Percentiles rank a stretch among this genome's conserved stretches.
Evolutionary conservation across 2,329 filamentous ascomycete species (phyloP).

Genomic region (Xylaria sp.): DNA sequence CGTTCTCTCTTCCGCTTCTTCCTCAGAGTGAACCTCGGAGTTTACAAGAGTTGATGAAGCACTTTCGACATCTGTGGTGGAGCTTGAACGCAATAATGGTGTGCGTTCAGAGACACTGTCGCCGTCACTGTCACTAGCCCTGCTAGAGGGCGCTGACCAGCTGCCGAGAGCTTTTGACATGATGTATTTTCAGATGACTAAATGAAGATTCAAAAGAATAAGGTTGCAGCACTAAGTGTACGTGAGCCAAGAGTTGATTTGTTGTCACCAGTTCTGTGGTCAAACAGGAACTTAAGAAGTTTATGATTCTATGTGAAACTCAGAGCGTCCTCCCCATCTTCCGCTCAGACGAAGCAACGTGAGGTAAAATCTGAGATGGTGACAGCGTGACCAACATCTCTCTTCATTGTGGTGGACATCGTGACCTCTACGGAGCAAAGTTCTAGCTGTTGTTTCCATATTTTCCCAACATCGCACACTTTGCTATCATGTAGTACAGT

Average conservation of each 20-base stretch:
- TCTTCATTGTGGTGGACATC: slow-evolving; percentile 4
- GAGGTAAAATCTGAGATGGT: neutral
- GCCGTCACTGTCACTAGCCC: neutral
- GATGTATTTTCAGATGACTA: neutral
- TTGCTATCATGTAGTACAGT: too few relatives aligned
- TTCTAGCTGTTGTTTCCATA: neutral
- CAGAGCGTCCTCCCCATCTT: neutral
- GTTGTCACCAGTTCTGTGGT: neutral
- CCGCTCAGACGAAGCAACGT: neutral
- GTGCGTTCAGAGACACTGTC: neutral
- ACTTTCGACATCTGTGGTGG: slow-evolving; percentile 20
- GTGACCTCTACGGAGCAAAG: neutral
- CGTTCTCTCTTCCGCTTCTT: slow-evolving; percentile 14
- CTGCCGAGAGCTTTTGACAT: slow-evolving; percentile 11
- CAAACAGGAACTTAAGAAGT: neutral
- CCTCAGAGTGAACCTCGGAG: neutral
- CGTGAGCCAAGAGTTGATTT: neutral
- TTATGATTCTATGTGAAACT: slow-evolving; percentile 1
- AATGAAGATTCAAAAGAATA: neutral
- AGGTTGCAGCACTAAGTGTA: neutral
- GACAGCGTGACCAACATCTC: slow-evolving; percentile 1
- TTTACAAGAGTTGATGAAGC: slow-evolving; percentile 14
- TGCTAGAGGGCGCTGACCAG: slow-evolving; percentile 1
- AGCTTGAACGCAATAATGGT: slow-evolving; percentile 3
- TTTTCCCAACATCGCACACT: too few relatives aligned